phyloP scores from a whole-genome alignment of 352 stramenopile species.

The Globisporangium camurandrum region DNA sequence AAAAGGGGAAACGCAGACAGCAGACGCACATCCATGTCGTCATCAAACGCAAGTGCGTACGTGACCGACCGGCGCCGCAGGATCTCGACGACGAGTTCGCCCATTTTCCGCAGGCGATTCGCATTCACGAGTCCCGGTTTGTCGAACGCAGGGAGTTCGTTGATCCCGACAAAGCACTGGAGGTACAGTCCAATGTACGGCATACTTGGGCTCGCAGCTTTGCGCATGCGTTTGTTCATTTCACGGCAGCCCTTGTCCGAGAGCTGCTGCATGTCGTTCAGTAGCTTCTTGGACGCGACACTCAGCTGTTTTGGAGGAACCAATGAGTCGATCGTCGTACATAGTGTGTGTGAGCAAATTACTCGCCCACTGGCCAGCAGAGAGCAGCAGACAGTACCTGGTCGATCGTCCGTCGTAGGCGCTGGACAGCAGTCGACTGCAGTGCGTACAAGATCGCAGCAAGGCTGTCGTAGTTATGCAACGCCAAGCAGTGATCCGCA shows the following conservation, averaged over 20 bases:
- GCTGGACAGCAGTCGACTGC: slow-evolving; percentile 82
- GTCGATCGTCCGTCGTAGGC: slow-evolving; percentile 64
- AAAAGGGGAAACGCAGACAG: neutral
- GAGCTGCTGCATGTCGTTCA: slow-evolving; percentile 73
- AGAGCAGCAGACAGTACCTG: slow-evolving; percentile 31
- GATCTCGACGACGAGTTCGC: slow-evolving; percentile 71
- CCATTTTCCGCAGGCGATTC: slow-evolving; percentile 64
- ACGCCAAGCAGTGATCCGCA: slow-evolving; percentile 55
- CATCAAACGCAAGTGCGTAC: slow-evolving; percentile 54
- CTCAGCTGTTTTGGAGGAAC: slow-evolving; percentile 29
- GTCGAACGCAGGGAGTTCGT: slow-evolving; percentile 69
- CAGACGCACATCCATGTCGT: slow-evolving; percentile 50
- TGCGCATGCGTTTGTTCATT: slow-evolving; percentile 83
- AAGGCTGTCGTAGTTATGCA: slow-evolving; percentile 81
- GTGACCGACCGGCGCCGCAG: slow-evolving; percentile 59
- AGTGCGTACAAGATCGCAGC: slow-evolving; percentile 80
- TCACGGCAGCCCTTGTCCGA: slow-evolving; percentile 80
- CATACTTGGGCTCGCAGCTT: slow-evolving; percentile 65
- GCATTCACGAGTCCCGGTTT: slow-evolving; percentile 59
- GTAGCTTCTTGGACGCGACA: slow-evolving; percentile 51
- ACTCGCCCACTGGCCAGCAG: neutral
- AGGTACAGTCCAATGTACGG: slow-evolving; percentile 83
- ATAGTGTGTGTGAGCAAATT: neutral
- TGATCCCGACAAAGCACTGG: slow-evolving; percentile 75
- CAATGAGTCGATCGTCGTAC: neutral